Conservation (phyloP, 805 yeast genomes). For the Tetrapisispora pingtungensis region DNA sequence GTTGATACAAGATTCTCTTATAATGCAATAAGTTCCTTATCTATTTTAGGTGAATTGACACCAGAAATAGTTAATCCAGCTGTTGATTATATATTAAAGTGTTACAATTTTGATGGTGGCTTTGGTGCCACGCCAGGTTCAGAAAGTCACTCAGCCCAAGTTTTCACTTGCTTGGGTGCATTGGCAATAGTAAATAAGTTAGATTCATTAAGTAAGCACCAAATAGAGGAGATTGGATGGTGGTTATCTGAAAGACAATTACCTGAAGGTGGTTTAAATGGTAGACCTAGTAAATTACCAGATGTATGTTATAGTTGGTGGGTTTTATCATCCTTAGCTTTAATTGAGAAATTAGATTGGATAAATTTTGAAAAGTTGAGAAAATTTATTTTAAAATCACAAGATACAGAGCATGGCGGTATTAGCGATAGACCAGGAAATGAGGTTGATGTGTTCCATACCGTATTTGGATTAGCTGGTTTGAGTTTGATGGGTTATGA, state of each 20-base stretch:
- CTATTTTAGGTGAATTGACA: conserved; percentile 56
- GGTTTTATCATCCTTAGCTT: conserved; percentile 71
- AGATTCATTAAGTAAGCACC: conserved; percentile 34
- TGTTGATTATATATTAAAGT: conserved; percentile 49
- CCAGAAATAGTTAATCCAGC: conserved; percentile 51
- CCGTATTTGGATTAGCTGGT: conserved; percentile 84
- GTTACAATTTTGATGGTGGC: conserved; percentile 92
- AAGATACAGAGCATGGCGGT: conserved; percentile 75
- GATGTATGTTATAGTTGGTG: conserved; percentile 99
- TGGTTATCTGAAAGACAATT: conserved; percentile 93
- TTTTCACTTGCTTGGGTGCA: conserved; percentile 76
- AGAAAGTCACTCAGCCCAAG: conserved; percentile 90
- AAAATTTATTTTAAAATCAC: conserved; percentile 63
- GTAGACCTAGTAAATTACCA: conserved; percentile 90
- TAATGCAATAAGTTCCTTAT: conserved; percentile 63
- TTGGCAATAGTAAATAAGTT: conserved; percentile 57
- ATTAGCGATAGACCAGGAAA: conserved; percentile 87
- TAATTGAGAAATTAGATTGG: conserved; percentile 62
- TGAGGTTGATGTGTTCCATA: conserved; percentile 87
- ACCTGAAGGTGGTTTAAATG: conserved; percentile 81
- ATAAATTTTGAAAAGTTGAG: conserved; percentile 56
- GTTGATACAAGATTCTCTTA: conserved; percentile 87
- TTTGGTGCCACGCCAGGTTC: conserved; percentile 92
- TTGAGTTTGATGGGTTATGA: conserved; percentile 63
- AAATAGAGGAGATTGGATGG: conserved; percentile 46